Conservation (phyloP, 306 rosid species). For the Prunus davidiana region DNA sequence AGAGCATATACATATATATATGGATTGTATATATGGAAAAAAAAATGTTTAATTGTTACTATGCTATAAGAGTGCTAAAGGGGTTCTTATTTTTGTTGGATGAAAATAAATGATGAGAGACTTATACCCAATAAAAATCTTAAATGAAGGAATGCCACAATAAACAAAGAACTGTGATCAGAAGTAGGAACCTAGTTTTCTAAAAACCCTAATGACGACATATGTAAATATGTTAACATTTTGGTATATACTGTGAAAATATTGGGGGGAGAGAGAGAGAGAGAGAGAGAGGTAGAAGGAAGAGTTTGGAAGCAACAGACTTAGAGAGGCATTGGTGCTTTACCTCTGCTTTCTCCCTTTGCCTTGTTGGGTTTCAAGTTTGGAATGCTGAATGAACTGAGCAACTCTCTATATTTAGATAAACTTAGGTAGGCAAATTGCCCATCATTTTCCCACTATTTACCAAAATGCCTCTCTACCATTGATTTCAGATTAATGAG, state of each 20-base stretch:
- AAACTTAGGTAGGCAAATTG: neutral
- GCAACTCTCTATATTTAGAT: neutral
- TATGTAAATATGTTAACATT: too few species aligned
- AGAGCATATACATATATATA: neutral
- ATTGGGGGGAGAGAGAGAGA: neutral
- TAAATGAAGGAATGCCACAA: neutral
- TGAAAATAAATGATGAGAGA: conserved; percentile 1
- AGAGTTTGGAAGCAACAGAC: neutral
- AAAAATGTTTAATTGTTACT: neutral
- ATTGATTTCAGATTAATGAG: neutral
- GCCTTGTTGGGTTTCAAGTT: conserved; percentile 2
- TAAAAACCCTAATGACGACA: conserved; percentile 11
- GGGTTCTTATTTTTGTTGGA: neutral
- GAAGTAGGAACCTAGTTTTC: conserved; percentile 5
- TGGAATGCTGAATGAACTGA: neutral
- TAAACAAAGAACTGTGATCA: neutral
- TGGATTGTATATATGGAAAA: neutral
- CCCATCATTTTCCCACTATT: neutral
- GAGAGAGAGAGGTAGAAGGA: neutral
- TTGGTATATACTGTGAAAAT: neutral
- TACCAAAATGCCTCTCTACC: neutral
- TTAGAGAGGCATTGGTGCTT: neutral
- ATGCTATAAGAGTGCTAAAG: neutral
- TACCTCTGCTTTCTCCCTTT: conserved; percentile 7
- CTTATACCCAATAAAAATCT: neutral